These are phyloP conservation scores for Crucibulum laeve DNA, from an alignment of 768 basidiomycete species.

Conservation along the genomic window DNA sequence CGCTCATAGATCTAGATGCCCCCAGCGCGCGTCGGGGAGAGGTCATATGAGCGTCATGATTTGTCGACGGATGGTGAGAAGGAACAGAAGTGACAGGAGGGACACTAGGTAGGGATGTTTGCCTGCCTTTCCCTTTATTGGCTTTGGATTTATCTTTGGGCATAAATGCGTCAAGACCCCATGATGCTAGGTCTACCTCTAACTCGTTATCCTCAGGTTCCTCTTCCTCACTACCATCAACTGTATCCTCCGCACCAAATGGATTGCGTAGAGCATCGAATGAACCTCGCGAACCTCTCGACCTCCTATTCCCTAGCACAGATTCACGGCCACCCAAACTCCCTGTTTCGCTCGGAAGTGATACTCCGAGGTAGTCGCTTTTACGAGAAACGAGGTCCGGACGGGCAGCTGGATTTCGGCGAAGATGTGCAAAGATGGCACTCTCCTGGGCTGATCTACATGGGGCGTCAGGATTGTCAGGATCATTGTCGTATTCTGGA, in stretches of 20 bases:
- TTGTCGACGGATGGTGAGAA: conserved; percentile 37
- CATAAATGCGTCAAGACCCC: conserved; percentile 79
- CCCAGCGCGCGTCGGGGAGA: conserved; percentile 32
- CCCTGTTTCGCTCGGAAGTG: conserved; percentile 58
- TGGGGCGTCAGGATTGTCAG: conserved; percentile 56
- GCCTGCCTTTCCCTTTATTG: conserved; percentile 39
- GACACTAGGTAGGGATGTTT: conserved; percentile 28
- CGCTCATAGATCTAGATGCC: conserved; percentile 59
- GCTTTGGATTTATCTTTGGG: conserved; percentile 56
- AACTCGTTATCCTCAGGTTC: conserved; percentile 47
- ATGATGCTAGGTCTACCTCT: conserved; percentile 79
- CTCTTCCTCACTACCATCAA: conserved; percentile 50
- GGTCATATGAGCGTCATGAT: conserved; percentile 27
- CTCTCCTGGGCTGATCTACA: conserved; percentile 73
- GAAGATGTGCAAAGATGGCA: conserved; percentile 80
- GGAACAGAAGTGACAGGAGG: conserved; percentile 36
- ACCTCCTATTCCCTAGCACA: conserved; percentile 40
- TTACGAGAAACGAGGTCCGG: conserved; percentile 38
- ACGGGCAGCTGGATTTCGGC: conserved; percentile 48
- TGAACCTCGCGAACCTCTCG: conserved; percentile 53
- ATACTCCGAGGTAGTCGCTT: conserved; percentile 66
- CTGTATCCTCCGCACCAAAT: conserved; percentile 60
- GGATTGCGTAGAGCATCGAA: conserved; percentile 69
- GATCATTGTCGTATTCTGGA: conserved; percentile 91
- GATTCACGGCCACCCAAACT: conserved; percentile 44